A percentile compares a stretch with the other conserved stretches of the same genome.
phyloP scores from a whole-genome alignment of 1,139 yeast species.

The Geotrichum histeridarum region DNA sequence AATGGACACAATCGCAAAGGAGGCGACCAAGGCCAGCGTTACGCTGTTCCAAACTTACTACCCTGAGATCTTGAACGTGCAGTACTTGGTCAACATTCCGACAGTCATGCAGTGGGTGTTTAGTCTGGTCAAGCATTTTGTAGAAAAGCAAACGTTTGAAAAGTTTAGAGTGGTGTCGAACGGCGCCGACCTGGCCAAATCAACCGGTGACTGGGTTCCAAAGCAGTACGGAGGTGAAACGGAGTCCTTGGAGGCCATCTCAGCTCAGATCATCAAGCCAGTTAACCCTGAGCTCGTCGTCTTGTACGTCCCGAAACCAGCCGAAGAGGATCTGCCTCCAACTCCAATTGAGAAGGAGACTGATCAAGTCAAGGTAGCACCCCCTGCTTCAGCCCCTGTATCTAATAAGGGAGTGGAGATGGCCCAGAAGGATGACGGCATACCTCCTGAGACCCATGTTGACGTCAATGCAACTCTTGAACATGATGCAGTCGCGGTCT shows the following conservation, averaged over 20 bases:
- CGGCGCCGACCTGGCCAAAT: constrained; percentile 49
- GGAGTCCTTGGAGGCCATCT: constrained; percentile 34
- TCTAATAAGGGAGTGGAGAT: not conserved
- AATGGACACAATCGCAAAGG: constrained; percentile 64
- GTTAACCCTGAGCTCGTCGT: constrained; percentile 3
- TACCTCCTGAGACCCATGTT: constrained; percentile 5
- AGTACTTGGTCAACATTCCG: constrained; percentile 79
- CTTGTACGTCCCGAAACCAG: constrained; percentile 9
- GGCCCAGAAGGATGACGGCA: not conserved
- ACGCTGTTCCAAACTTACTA: constrained; percentile 68
- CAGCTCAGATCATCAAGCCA: constrained; percentile 36
- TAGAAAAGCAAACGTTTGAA: constrained; percentile 61
- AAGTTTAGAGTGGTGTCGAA: constrained; percentile 65
- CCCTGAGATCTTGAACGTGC: constrained; percentile 70
- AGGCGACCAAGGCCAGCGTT: constrained; percentile 64
- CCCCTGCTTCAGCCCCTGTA: not conserved
- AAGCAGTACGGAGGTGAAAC: constrained; percentile 55
- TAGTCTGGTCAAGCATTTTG: constrained; percentile 50
- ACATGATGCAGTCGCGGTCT: not conserved
- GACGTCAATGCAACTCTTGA: not conserved
- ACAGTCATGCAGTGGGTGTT: constrained; percentile 73
- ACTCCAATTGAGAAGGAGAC: not conserved
- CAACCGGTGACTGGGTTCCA: constrained; percentile 54
- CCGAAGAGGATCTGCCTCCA: not conserved
- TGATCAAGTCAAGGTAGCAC: not conserved